Conservation (phyloP, 2,329 filamentous ascomycete species). For the Alternaria arborescens region DNA sequence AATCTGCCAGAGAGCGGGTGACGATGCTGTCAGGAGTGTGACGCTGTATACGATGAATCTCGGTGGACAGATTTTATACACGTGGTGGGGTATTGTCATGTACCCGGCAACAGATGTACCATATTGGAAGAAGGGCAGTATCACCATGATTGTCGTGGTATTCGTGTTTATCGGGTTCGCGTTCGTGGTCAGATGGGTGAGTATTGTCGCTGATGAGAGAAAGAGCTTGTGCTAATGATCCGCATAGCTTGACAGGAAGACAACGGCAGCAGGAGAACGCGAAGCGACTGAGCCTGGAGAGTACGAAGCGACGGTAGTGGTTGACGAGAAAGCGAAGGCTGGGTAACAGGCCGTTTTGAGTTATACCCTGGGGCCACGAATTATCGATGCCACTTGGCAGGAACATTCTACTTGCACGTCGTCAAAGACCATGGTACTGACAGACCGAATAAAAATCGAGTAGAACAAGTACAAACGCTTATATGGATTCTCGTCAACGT, state of each 20-base stretch:
- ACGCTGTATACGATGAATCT: slow-evolving; percentile 53
- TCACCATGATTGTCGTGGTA: slow-evolving; percentile 45
- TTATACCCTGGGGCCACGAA: not conserved
- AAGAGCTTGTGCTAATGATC: not conserved
- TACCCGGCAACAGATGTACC: slow-evolving; percentile 55
- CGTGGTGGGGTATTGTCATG: slow-evolving; percentile 57
- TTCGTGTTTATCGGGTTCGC: slow-evolving; percentile 24
- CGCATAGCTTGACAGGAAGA: slow-evolving; percentile 11
- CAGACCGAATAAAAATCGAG: not conserved
- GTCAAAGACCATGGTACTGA: not conserved
- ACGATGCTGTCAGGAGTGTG: slow-evolving; percentile 54
- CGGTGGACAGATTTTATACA: slow-evolving; percentile 50
- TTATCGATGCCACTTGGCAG: not conserved
- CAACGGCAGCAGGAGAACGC: not conserved
- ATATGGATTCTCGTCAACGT: not conserved
- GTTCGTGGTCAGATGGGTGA: slow-evolving; percentile 30
- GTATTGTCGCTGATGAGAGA: not conserved
- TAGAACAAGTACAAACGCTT: no score
- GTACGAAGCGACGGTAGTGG: not conserved
- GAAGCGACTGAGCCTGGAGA: not conserved
- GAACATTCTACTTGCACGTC: not conserved
- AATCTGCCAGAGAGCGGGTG: slow-evolving; percentile 47
- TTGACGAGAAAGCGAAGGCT: slow-evolving; percentile 4
- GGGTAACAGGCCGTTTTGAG: not conserved
- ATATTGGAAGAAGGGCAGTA: slow-evolving; percentile 52